These are phyloP conservation scores for Exophiala sp. DNA, from an alignment of 2,329 filamentous ascomycete species.

Conservation along the genomic window DNA sequence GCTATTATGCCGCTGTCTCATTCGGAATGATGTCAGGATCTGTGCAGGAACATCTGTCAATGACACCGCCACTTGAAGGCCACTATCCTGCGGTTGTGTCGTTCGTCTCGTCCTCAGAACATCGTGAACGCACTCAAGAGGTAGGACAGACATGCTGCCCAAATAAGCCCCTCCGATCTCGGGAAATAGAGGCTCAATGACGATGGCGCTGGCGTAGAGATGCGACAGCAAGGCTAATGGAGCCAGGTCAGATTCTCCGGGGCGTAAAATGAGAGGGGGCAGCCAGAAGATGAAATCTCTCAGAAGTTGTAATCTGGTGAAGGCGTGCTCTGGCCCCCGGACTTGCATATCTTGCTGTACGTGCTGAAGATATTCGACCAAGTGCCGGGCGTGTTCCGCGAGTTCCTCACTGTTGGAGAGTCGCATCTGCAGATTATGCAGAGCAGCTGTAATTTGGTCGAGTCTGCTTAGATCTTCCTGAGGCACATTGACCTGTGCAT, in stretches of 20 bases:
- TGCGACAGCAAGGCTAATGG: slow-evolving; percentile 82
- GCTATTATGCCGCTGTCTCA: slow-evolving; percentile 55
- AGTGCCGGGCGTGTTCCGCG: slow-evolving; percentile 63
- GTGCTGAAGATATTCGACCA: slow-evolving; percentile 69
- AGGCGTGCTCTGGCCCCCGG: slow-evolving; percentile 75
- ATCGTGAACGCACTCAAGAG: slow-evolving; percentile 81
- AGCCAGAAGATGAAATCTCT: slow-evolving; percentile 96
- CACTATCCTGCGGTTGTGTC: slow-evolving; percentile 54
- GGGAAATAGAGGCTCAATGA: slow-evolving; percentile 86
- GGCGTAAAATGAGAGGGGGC: slow-evolving; percentile 77
- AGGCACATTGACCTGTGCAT: slow-evolving; percentile 29
- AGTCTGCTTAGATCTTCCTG: slow-evolving; percentile 65
- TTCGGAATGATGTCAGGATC: slow-evolving; percentile 65
- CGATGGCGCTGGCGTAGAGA: slow-evolving; percentile 83
- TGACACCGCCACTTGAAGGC: slow-evolving; percentile 59
- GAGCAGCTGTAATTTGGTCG: slow-evolving; percentile 62
- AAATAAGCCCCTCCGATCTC: slow-evolving; percentile 89
- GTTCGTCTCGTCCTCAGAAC: slow-evolving; percentile 68
- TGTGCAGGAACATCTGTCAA: slow-evolving; percentile 72
- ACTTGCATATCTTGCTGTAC: slow-evolving; percentile 67
- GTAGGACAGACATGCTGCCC: slow-evolving; percentile 71
- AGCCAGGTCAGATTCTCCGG: slow-evolving; percentile 69
- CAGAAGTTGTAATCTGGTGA: slow-evolving; percentile 82
- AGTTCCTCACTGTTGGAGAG: slow-evolving; percentile 68
- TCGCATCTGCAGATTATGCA: slow-evolving; percentile 56